Evolutionary conservation across 768 basidiomycete genomes (phyloP).

Genomic region (Boletus coccyginus): DNA sequence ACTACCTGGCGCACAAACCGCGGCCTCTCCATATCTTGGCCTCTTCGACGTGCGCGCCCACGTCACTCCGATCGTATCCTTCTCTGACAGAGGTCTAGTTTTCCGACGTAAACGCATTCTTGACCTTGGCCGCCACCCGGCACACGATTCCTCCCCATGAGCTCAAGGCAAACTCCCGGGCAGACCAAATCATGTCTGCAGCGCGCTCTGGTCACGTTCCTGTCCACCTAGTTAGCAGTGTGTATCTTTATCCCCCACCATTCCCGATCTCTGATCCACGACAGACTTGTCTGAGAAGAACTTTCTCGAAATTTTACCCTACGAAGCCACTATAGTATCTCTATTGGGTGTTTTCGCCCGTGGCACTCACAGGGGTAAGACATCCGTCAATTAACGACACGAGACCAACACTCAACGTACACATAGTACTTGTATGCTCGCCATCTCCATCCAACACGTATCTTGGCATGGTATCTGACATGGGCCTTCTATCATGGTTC

Average conservation of each 20-base stretch:
- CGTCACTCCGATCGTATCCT: not conserved
- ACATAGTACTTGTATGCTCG: conserved; percentile 55
- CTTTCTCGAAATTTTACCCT: conserved; percentile 59
- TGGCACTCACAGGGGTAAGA: conserved; percentile 69
- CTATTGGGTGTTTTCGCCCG: conserved; percentile 64
- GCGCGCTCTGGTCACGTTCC: conserved; percentile 74
- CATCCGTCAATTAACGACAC: not conserved
- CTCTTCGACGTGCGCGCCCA: conserved; percentile 67
- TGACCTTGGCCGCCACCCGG: conserved; percentile 77
- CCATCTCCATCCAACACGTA: conserved; percentile 43
- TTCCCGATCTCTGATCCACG: not conserved
- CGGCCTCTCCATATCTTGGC: conserved; percentile 42
- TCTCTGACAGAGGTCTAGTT: conserved; percentile 46
- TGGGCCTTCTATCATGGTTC: conserved; percentile 68
- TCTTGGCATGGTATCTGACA: conserved; percentile 76
- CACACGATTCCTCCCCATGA: conserved; percentile 67
- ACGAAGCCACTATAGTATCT: conserved; percentile 61
- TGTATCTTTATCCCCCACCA: conserved; percentile 24
- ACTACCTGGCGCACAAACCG: conserved; percentile 16
- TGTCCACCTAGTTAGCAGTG: conserved; percentile 76
- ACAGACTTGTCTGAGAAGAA: conserved; percentile 86
- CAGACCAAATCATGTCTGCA: conserved; percentile 68
- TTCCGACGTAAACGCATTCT: conserved; percentile 85
- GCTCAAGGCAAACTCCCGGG: conserved; percentile 53
- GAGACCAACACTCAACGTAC: not conserved